These are phyloP conservation scores for Rhododendron henanense DNA, from an alignment of 148 eudicot genomes.

Conservation along the genomic window DNA sequence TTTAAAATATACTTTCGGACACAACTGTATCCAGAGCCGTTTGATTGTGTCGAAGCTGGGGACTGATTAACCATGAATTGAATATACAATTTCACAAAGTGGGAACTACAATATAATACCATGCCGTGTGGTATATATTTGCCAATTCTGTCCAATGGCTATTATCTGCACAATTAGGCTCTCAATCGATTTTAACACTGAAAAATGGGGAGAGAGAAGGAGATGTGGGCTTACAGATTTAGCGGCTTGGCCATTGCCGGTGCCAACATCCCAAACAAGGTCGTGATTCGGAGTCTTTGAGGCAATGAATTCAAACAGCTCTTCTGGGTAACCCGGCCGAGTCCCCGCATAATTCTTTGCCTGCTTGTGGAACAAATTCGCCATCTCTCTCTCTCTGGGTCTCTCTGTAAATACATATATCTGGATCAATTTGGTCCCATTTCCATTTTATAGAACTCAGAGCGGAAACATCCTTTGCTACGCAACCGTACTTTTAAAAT, in stretches of 20 bases:
- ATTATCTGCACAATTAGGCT: no score
- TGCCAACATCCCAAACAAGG: slow-evolving; percentile 42
- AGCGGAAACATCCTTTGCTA: no score
- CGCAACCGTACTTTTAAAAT: no score
- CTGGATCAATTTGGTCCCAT: neutral
- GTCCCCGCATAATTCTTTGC: slow-evolving; percentile 38
- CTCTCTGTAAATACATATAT: neutral
- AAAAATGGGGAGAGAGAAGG: neutral
- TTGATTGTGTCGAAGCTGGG: no score
- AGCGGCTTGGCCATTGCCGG: slow-evolving; percentile 80
- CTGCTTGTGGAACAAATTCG: slow-evolving; percentile 6
- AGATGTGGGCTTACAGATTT: slow-evolving; percentile 33
- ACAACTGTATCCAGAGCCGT: no score
- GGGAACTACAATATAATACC: no score
- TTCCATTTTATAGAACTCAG: neutral
- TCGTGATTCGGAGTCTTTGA: slow-evolving; percentile 53
- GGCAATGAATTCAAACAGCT: slow-evolving; percentile 66
- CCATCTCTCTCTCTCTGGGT: neutral
- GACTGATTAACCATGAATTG: no score
- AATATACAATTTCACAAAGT: no score
- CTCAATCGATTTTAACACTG: slow-evolving; percentile 20
- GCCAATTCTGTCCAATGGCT: no score
- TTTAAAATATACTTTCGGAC: no score
- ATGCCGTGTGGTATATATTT: no score
- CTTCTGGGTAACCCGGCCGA: slow-evolving; percentile 58